Conservation (phyloP, 2,329 filamentous ascomycete genomes). For the Fusarium tuaranense region DNA sequence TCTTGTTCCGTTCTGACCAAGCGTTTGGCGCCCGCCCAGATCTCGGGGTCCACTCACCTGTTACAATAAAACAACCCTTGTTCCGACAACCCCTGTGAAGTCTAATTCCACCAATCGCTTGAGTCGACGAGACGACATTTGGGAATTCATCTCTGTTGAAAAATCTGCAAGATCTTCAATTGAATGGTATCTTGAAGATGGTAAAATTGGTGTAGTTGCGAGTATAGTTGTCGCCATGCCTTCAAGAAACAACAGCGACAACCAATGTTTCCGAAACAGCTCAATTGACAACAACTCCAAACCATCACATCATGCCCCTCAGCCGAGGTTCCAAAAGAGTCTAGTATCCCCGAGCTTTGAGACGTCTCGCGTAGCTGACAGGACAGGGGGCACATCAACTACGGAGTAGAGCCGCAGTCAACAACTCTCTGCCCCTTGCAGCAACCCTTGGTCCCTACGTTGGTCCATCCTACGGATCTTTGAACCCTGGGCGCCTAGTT, state of each 20-base stretch:
- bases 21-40: constrained; percentile 20
- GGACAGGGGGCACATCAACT: constrained; percentile 26
- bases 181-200: not conserved
- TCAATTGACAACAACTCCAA: not conserved
- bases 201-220: not conserved
- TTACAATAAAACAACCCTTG: constrained; percentile 27
- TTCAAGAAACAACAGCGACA: not conserved
- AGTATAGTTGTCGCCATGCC: not conserved
- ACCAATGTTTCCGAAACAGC: not conserved
- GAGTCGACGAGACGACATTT: not conserved
- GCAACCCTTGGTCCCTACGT: not conserved
- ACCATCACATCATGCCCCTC: not conserved
- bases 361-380: constrained; percentile 32
- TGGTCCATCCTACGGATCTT: constrained; percentile 4
- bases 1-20: not conserved
- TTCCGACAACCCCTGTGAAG: constrained; percentile 26
- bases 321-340: constrained; percentile 20
- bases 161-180: not conserved
- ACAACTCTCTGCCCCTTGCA: constrained; percentile 2
- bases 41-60: constrained; percentile 39
- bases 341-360: constrained; percentile 32
- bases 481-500: constrained; percentile 31
- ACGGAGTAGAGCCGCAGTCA: constrained; percentile 4
- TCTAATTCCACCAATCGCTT: constrained; percentile 41
- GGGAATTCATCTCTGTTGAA: not conserved